Base-by-base conservation (phyloP, 306 rosid genomes). In the Trichosanthes truncata region DNA sequence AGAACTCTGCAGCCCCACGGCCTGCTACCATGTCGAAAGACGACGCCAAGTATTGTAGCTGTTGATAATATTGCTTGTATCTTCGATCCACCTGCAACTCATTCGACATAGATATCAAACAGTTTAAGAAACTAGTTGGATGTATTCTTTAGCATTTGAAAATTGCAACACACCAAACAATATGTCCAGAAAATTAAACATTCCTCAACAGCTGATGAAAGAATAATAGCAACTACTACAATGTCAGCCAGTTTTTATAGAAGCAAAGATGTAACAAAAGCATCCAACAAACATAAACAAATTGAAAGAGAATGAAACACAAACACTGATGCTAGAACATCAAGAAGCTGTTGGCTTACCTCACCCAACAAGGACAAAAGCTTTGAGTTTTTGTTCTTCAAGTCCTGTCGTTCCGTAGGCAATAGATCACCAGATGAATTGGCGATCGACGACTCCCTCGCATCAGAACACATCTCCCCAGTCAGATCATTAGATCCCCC, bases 311-410 rank as follows among this genome's bases (percentile, higher is more conserved):
- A 67, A 9, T 15, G 21, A 67, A 67, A 67, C 74, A 67, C 74
- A 67, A 67, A 67, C 25, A 67, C 74, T 40, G 31, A 67, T 67
- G 9, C 55, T 46, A 46, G 41, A 46, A 48, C 77, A 73, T 57
- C 18, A 38, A 72, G 43, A 26, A 57, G n/a, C 49, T 20, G 52
- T 14, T 77, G 46, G 78, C 75, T 84, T 90, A 95, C 99, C 91
- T 95, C 97, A 65, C 91, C 90, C 84, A 95, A 82, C 97, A 91
- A 87, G 79, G 92, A 81, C 87, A 93, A 41, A 79, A 95, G 97
- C 57, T 88, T 92, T 20, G 90, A 87, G 83, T 87, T 92, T 88
- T 86, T 91, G 81, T 86, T 92, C 83, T 89, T 85, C 85, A 92
- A 83, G 72, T 85, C 88, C 86, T 90, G 96, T 35, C 92, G 84